Evolutionary conservation across 371 early-diverging fungal genomes (phyloP), one percentile per base, ranked within the genome.

Genomic region (Batkoa obscura): DNA sequence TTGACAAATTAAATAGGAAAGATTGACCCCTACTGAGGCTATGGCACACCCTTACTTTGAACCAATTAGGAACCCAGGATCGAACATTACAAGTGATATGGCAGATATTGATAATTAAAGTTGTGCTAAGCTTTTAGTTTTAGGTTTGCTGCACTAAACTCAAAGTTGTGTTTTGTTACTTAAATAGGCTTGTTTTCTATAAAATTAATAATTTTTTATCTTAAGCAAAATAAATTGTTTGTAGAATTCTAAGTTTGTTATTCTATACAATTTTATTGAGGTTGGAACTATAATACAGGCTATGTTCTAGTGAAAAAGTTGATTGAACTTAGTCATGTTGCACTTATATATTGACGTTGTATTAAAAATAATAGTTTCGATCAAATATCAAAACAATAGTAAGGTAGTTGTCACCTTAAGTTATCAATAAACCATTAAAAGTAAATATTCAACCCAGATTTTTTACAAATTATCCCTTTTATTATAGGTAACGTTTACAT

Each of bases 11-110:
- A n/a, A 33, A n/a, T 38, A 71, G 65, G 91, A 88, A 66, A 81
- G 99, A 49, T 71, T 90, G 57, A 97, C 94, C 17, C 90, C 98
- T 41, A 76, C 77, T 57, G 96, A 96, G 71, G 95, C 96, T 3
- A 94, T 97, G 94, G 69, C 66, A 43, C 94, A 95, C 62, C 82
- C 88, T 46, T 98, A 90, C 68, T 97, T 99, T 75, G 91, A 53
- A 39, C 53, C 53, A 3, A 53, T 53, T 15, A 17, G 53, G 32
- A 53, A 53, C 53, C 53, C 53, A 15, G 39, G 31, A 47, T 15
- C 53, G 6, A 53, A 23, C 42, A 2, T 8, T 9, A 17, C 38
- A 6, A 38, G 53, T 41, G 39, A 38, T 15, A 37, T 13, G n/a
- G 39, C 35, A 12, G 30, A 13, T 33, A 41, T 53, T 10, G 53